A percentile compares a stretch with the other conserved stretches of the same genome.
Conservation (phyloP, 306 rosid species). For the Leucaena leucocephala region DNA sequence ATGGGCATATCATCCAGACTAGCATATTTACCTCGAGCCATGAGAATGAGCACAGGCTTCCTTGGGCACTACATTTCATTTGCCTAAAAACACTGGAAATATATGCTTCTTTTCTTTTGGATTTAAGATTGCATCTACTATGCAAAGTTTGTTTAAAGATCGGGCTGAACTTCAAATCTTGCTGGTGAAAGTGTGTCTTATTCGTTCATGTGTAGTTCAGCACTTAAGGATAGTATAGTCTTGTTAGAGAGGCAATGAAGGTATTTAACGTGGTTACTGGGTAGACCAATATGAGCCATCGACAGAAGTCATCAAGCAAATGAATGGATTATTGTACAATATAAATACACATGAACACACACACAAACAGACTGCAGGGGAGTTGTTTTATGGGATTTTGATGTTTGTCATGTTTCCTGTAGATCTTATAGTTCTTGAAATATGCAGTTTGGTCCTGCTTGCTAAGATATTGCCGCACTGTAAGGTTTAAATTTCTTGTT, state of each 20-base stretch:
- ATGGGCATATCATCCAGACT: background rate
- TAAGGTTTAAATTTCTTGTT: background rate
- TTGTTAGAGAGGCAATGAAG: slow-evolving; percentile 1
- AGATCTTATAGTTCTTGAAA: slow-evolving; percentile 17
- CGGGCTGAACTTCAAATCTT: background rate
- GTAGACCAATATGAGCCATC: background rate
- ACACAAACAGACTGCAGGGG: background rate
- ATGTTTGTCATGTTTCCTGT: background rate
- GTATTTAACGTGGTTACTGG: background rate
- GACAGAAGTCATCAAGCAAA: slow-evolving; percentile 8
- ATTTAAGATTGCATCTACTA: slow-evolving; percentile 20
- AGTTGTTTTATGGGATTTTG: background rate
- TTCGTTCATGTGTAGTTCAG: background rate
- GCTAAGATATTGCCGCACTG: background rate
- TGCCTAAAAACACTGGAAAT: slow-evolving; percentile 4
- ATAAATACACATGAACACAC: background rate
- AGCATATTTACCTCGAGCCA: background rate
- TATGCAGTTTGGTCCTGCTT: background rate
- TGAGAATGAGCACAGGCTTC: background rate
- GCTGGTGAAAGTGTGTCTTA: slow-evolving; percentile 10
- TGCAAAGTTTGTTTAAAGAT: slow-evolving; percentile 5
- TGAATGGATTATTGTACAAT: background rate
- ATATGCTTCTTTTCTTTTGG: slow-evolving; percentile 9
- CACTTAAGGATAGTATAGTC: background rate
- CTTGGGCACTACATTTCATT: background rate